These are phyloP conservation scores for Phytopythium litorale DNA, from an alignment of 352 stramenopile species.

Conservation along the genomic window DNA sequence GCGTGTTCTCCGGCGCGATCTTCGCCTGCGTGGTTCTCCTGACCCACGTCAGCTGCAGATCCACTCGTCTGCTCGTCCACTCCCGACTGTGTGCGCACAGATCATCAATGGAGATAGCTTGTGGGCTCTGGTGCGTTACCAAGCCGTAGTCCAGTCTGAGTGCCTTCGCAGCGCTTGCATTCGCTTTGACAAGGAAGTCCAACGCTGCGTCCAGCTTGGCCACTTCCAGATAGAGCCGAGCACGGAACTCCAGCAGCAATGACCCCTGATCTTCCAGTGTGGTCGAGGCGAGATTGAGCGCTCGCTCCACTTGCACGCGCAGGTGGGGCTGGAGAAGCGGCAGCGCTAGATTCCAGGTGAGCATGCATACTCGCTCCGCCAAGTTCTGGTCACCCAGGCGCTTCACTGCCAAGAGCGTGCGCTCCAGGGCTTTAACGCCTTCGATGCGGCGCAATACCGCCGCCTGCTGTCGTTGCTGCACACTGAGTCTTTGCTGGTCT, in stretches of 20 bases:
- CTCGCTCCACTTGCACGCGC: constrained; percentile 57
- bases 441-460: constrained; percentile 58
- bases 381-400: constrained; percentile 71
- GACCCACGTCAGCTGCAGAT: constrained; percentile 67
- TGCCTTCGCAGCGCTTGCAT: constrained; percentile 51
- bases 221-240: constrained; percentile 80
- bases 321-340: constrained; percentile 77
- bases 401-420: constrained; percentile 73
- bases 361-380: constrained; percentile 76
- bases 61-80: constrained; percentile 37
- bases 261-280: constrained; percentile 80
- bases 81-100: constrained; percentile 26
- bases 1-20: constrained; percentile 42
- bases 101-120: constrained; percentile 23
- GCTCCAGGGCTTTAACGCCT: constrained; percentile 70
- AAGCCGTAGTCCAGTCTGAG: constrained; percentile 61
- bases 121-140: constrained; percentile 3
- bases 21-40: constrained; percentile 63
- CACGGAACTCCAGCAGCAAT: constrained; percentile 69
- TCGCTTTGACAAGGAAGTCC: constrained; percentile 85
- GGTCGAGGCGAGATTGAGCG: constrained; percentile 57
- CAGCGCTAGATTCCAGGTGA: constrained; percentile 78
- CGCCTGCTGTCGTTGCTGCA: constrained; percentile 27
- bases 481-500: constrained; percentile 20
- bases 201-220: constrained; percentile 80